Evolutionary conservation across 78 protist species (phyloP).

Genomic region (Speleostelium caveatum): DNA sequence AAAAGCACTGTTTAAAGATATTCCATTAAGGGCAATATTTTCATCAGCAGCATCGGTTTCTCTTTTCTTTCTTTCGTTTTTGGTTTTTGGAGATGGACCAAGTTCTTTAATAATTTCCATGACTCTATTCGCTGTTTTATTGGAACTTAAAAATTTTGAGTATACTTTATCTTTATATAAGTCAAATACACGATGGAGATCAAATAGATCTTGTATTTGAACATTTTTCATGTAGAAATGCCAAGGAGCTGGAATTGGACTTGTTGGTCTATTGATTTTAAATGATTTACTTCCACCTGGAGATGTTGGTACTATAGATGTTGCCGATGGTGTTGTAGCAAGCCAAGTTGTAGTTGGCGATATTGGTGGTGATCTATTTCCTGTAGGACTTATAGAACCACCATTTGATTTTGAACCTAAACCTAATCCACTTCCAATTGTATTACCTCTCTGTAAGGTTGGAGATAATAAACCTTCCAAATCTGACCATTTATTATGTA

Average conservation of each 20-base stretch:
- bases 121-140: constrained; percentile 10
- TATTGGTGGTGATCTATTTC: not conserved
- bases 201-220: constrained; percentile 66
- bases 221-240: constrained; percentile 36
- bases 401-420: not conserved
- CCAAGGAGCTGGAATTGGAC: constrained; percentile 7
- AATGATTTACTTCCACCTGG: not conserved
- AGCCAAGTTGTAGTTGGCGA: constrained; percentile 24
- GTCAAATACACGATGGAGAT: constrained; percentile 75
- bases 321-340: constrained; percentile 65
- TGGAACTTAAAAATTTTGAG: not conserved
- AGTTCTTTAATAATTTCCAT: constrained; percentile 47
- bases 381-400: not conserved
- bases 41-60: constrained; percentile 45
- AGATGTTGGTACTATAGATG: not conserved
- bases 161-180: constrained; percentile 38
- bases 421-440: not conserved
- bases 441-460: not conserved
- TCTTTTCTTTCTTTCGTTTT: constrained; percentile 43
- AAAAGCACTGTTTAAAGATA: constrained; percentile 14
- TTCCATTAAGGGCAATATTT: not conserved
- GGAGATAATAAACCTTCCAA: constrained; percentile 29
- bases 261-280: not conserved
- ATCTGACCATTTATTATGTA: constrained; percentile 45
- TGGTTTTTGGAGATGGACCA: constrained; percentile 81